Evolutionary conservation across 2,329 filamentous ascomycete genomes (phyloP).

Genomic region (Stromatinia cepivora): DNA sequence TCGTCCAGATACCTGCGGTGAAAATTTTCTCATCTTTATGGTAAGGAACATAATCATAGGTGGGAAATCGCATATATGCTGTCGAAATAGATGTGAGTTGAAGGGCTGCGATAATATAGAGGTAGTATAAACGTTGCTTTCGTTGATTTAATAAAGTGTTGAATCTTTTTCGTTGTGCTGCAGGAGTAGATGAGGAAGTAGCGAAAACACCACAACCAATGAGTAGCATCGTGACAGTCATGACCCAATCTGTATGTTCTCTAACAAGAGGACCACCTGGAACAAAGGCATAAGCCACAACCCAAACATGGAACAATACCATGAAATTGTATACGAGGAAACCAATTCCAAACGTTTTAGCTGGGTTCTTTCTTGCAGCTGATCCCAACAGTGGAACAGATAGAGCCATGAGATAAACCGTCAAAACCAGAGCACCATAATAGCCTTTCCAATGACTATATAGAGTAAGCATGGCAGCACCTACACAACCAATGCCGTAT

Average conservation of each 20-base stretch:
- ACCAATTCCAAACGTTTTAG: constrained; percentile 79
- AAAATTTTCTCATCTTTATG: constrained; percentile 84
- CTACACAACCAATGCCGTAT: constrained; percentile 75
- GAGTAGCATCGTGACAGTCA: constrained; percentile 79
- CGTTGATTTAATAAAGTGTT: constrained; percentile 47
- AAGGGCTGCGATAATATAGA: constrained; percentile 70
- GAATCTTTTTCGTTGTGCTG: constrained; percentile 40
- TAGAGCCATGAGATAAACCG: constrained; percentile 80
- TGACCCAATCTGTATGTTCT: constrained; percentile 94
- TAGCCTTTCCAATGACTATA: constrained; percentile 86
- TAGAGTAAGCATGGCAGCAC: constrained; percentile 74
- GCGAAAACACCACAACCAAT: constrained; percentile 86
- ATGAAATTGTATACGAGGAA: constrained; percentile 92
- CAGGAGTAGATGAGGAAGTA: constrained; percentile 49
- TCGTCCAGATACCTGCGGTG: constrained; percentile 97
- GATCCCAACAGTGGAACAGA: constrained; percentile 73
- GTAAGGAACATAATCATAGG: constrained; percentile 87
- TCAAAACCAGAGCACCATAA: constrained; percentile 74
- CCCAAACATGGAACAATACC: constrained; percentile 97
- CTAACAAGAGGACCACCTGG: constrained; percentile 89
- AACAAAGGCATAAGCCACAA: constrained; percentile 97
- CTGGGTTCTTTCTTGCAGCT: constrained; percentile 75
- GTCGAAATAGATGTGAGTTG: constrained; percentile 78
- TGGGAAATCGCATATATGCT: constrained; percentile 88
- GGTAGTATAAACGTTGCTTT: constrained; percentile 61